A percentile compares a stretch with the other conserved stretches of the same genome.
phyloP scores from a whole-genome alignment of 1,139 yeast species.

The Nakaseomyces nivariensis region DNA sequence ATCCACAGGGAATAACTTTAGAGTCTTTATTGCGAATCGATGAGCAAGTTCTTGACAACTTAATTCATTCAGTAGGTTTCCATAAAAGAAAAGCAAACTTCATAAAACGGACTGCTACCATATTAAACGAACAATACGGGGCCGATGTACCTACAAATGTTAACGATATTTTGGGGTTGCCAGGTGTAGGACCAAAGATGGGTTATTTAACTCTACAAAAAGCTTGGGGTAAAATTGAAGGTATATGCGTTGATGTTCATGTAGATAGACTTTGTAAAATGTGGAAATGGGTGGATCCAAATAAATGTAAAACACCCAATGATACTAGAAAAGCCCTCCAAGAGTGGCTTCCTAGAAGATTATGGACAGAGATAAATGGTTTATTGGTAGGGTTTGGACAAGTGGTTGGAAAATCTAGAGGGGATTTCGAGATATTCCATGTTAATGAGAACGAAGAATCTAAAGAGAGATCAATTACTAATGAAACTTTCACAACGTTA shows the following conservation, averaged over 20 bases:
- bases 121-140: slow-evolving; percentile 41
- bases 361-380: slow-evolving; percentile 83
- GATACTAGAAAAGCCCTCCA: slow-evolving; percentile 60
- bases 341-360: slow-evolving; percentile 59
- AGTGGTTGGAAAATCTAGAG: slow-evolving; percentile 67
- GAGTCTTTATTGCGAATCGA: slow-evolving; percentile 40
- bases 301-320: slow-evolving; percentile 57
- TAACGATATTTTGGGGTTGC: slow-evolving; percentile 55
- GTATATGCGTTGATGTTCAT: slow-evolving; percentile 94
- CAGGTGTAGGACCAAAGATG: slow-evolving; percentile 98
- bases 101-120: slow-evolving; percentile 51
- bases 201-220: slow-evolving; percentile 70
- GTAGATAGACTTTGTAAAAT: slow-evolving; percentile 70
- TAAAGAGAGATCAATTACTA: neutral
- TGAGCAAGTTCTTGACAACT: slow-evolving; percentile 49
- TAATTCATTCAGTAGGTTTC: slow-evolving; percentile 79
- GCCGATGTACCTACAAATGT: slow-evolving; percentile 67
- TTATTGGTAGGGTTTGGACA: slow-evolving; percentile 90
- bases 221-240: slow-evolving; percentile 68
- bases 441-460: slow-evolving; percentile 14
- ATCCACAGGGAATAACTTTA: slow-evolving; percentile 33
- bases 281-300: slow-evolving; percentile 66
- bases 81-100: slow-evolving; percentile 70
- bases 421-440: slow-evolving; percentile 65
- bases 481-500: neutral